Percentiles rank a stretch among this genome's conserved stretches.
phyloP scores from a whole-genome alignment of 106 monocot species.

The Posidonia australis region DNA sequence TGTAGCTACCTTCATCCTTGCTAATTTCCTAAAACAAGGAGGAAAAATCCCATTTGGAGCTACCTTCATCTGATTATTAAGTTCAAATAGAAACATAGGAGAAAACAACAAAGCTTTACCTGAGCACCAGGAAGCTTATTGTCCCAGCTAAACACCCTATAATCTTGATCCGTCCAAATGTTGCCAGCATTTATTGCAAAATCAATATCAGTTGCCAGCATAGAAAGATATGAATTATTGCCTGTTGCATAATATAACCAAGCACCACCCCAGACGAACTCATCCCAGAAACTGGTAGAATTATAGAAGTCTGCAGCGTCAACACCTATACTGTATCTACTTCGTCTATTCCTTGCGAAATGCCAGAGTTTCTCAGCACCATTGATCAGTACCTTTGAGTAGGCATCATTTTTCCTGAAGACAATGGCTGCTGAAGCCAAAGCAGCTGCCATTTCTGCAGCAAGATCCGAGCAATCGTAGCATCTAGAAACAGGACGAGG shows the following conservation, averaged over 20 bases:
- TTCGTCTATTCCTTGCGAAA: constrained; percentile 27
- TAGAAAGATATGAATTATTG: constrained; percentile 43
- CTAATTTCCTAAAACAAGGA: too few relatives aligned
- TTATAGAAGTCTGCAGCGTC: constrained; percentile 1
- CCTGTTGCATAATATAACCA: constrained; percentile 77
- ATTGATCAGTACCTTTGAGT: constrained; percentile 59
- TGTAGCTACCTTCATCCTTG: too few relatives aligned
- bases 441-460: constrained; percentile 68
- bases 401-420: constrained; percentile 52
- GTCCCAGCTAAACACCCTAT: constrained; percentile 76
- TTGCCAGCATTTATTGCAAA: constrained; percentile 56
- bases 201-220: constrained; percentile 33
- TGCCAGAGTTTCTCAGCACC: constrained; percentile 46
- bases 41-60: too few relatives aligned
- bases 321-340: not conserved
- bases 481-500: constrained; percentile 58
- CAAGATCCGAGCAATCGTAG: constrained; percentile 62
- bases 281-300: constrained; percentile 48
- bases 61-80: too few relatives aligned
- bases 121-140: constrained; percentile 78
- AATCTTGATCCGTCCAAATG: constrained; percentile 51
- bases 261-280: constrained; percentile 63
- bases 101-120: constrained; percentile 25
- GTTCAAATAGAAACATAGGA: too few relatives aligned
- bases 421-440: constrained; percentile 61